A percentile compares a stretch with the other conserved stretches of the same genome.
Conservation (phyloP, 257 asterid species). For the Euphrasia confusa region DNA sequence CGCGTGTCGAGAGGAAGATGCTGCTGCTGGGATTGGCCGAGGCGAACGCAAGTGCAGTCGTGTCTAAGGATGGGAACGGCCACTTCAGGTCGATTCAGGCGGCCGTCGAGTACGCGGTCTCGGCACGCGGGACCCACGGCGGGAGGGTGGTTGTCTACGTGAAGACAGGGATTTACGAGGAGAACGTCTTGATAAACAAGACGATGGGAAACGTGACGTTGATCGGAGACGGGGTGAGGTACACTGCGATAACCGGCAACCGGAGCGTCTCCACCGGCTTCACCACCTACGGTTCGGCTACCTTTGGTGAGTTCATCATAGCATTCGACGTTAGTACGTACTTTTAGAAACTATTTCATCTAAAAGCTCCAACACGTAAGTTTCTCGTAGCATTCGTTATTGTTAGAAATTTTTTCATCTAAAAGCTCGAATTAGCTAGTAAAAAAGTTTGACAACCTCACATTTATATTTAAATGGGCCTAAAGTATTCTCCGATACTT, state of each 20-base stretch:
- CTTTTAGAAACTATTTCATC: no score
- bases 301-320: constrained; percentile 81
- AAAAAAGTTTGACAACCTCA: no score
- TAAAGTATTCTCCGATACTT: no score
- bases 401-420: no score
- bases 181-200: constrained; percentile 45
- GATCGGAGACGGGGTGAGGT: constrained; percentile 66
- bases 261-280: constrained; percentile 58
- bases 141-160: constrained; percentile 59
- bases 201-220: constrained; percentile 60
- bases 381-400: no score
- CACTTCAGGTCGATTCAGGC: constrained; percentile 57
- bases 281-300: constrained; percentile 77
- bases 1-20: constrained; percentile 31
- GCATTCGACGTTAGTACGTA: no score
- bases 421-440: no score
- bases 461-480: no score
- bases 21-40: constrained; percentile 34
- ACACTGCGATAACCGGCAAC: constrained; percentile 60
- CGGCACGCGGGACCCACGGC: constrained; percentile 30
- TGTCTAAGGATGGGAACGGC: constrained; percentile 64
- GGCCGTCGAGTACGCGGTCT: constrained; percentile 48
- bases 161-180: constrained; percentile 64
- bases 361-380: no score
- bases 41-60: constrained; percentile 40